Evolutionary conservation across 345 rosid species (phyloP).

Genomic region (Turritis glabra): DNA sequence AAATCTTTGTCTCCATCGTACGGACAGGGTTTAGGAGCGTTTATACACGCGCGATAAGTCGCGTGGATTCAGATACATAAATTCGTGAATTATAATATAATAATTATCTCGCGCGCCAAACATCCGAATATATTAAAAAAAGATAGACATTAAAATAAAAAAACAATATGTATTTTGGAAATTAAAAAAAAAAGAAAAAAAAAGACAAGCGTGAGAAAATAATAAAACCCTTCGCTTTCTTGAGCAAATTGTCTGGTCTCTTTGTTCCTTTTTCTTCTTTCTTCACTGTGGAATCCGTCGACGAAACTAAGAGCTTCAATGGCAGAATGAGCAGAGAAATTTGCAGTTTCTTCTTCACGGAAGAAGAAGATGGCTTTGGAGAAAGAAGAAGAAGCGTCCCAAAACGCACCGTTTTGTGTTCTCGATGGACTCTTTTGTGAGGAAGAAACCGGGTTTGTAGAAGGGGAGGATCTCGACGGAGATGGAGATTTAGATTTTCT

Average conservation of each 20-base stretch:
- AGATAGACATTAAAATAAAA: neutral
- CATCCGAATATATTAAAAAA: conserved; percentile 8
- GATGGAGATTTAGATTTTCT: conserved; percentile 19
- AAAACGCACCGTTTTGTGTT: conserved; percentile 39
- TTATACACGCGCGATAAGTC: neutral
- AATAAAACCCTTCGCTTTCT: conserved; percentile 53
- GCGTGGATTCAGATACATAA: neutral
- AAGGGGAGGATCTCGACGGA: conserved; percentile 38
- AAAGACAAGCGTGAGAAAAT: conserved; percentile 53
- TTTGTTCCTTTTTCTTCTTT: conserved; percentile 19
- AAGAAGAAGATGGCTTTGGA: conserved; percentile 63
- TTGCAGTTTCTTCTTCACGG: conserved; percentile 49
- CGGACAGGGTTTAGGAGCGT: conserved; percentile 22
- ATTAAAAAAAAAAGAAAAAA: neutral
- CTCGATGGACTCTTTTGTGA: conserved; percentile 72
- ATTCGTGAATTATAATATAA: neutral
- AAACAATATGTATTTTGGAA: neutral
- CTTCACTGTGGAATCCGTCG: conserved; percentile 16
- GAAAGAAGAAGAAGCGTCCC: conserved; percentile 43
- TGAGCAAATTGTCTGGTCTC: conserved; percentile 29
- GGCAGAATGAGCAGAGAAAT: conserved; percentile 57
- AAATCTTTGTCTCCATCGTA: conserved; percentile 10
- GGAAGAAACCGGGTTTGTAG: conserved; percentile 50
- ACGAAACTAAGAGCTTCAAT: conserved; percentile 28
- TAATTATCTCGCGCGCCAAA: conserved; percentile 17